Evolutionary conservation across 2,329 filamentous ascomycete genomes (phyloP).

Genomic region (Phialocephala sp.): DNA sequence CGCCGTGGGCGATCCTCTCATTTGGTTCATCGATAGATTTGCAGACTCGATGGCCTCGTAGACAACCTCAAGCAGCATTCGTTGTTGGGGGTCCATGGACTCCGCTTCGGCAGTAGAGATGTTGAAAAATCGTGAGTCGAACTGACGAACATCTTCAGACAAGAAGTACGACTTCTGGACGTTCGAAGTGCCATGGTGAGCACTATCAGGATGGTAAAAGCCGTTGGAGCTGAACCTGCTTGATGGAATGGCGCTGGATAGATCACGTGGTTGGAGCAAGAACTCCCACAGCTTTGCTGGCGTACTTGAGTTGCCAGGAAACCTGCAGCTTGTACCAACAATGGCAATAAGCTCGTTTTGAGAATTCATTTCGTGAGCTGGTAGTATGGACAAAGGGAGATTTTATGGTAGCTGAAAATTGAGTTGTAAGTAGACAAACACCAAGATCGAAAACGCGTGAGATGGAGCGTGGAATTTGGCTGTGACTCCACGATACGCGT

Average conservation of each 20-base stretch:
- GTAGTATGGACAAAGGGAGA: not conserved
- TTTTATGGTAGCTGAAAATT: not conserved
- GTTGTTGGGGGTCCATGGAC: constrained; percentile 42
- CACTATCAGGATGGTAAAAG: constrained; percentile 56
- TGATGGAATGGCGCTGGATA: constrained; percentile 36
- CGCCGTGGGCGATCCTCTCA: constrained; percentile 34
- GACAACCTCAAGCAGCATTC: constrained; percentile 38
- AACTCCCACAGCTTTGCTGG: constrained; percentile 44
- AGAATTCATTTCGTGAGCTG: not conserved
- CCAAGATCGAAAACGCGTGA: no score
- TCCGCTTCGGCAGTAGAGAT: constrained; percentile 34
- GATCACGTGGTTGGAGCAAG: constrained; percentile 32
- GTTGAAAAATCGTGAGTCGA: constrained; percentile 25
- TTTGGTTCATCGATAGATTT: constrained; percentile 32
- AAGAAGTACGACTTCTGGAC: constrained; percentile 24
- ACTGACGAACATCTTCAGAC: constrained; percentile 20
- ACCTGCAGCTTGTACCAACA: constrained; percentile 22
- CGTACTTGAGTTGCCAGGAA: constrained; percentile 25
- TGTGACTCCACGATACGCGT: no score
- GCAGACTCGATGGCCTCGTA: constrained; percentile 41
- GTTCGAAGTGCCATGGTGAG: constrained; percentile 26
- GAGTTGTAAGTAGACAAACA: not conserved
- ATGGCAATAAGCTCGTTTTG: constrained; percentile 25
- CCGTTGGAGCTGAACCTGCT: constrained; percentile 54
- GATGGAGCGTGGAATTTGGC: no score